phyloP scores from a whole-genome alignment of 1,284 basidiomycete genomes.

The Moesziomyces sp. region DNA sequence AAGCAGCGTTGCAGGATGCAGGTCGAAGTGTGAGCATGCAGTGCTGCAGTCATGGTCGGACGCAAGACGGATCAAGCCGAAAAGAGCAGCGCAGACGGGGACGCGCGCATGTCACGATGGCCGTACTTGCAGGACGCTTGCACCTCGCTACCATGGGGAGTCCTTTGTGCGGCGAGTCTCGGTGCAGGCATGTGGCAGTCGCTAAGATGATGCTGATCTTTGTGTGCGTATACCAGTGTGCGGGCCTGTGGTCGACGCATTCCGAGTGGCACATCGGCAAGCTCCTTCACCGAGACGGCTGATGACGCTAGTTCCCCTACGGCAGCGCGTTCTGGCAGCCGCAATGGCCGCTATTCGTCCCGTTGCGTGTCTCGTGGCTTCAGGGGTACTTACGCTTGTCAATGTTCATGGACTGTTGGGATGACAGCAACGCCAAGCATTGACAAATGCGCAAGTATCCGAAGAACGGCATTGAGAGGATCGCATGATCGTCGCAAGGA shows the following conservation, averaged over 20 bases:
- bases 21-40: not conserved
- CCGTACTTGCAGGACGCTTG: not conserved
- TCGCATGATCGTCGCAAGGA: not conserved
- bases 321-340: not conserved
- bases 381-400: constrained; percentile 56
- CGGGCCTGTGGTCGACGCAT: not conserved
- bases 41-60: not conserved
- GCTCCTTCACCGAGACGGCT: too few relatives aligned
- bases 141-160: not conserved
- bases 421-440: constrained; percentile 8
- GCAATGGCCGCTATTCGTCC: not conserved
- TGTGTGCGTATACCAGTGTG: too few relatives aligned
- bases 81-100: not conserved
- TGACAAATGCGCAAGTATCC: constrained; percentile 4
- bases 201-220: too few relatives aligned
- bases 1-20: not conserved
- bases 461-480: not conserved
- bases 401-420: constrained; percentile 56
- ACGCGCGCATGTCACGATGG: not conserved
- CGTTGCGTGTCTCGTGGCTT: not conserved
- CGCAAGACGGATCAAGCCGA: not conserved
- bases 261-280: not conserved
- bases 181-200: too few relatives aligned
- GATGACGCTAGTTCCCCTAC: not conserved
- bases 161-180: not conserved